Percentiles rank a stretch among this genome's conserved stretches.
Evolutionary conservation across 2,329 filamentous ascomycete species (phyloP).

Genomic region (Trichophyton mentagrophytes): DNA sequence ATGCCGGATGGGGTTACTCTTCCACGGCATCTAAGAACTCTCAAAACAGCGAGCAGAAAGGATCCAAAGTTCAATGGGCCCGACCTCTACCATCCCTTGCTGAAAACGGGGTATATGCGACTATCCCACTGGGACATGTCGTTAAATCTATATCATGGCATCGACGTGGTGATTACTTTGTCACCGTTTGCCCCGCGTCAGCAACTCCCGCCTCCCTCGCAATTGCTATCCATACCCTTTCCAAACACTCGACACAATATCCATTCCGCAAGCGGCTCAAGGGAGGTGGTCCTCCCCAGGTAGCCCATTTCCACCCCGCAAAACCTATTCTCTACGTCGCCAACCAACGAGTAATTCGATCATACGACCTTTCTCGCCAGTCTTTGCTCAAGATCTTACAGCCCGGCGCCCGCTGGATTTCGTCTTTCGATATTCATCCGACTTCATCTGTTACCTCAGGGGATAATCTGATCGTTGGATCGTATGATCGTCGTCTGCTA

Average conservation of each 20-base stretch:
- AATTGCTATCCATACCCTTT: slow-evolving; percentile 87
- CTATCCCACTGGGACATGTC: slow-evolving; percentile 63
- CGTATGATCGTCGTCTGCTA: slow-evolving; percentile 82
- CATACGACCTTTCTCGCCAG: slow-evolving; percentile 85
- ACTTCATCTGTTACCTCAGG: slow-evolving; percentile 78
- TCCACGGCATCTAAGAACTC: slow-evolving; percentile 46
- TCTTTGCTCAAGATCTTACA: slow-evolving; percentile 87
- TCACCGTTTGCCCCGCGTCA: slow-evolving; percentile 64
- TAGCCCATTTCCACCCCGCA: slow-evolving; percentile 86
- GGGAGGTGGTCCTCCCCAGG: slow-evolving; percentile 65
- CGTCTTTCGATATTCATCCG: slow-evolving; percentile 82
- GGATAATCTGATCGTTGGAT: slow-evolving; percentile 86
- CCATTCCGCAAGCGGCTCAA: slow-evolving; percentile 66
- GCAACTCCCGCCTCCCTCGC: slow-evolving; percentile 44
- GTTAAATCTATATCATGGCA: slow-evolving; percentile 92
- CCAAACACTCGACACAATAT: slow-evolving; percentile 86
- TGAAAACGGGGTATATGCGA: slow-evolving; percentile 62
- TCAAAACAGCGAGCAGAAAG: slow-evolving; percentile 48
- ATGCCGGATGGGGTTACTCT: slow-evolving; percentile 91
- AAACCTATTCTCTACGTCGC: slow-evolving; percentile 92
- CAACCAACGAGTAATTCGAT: slow-evolving; percentile 82
- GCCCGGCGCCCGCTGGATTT: slow-evolving; percentile 90
- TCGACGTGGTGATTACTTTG: slow-evolving; percentile 83
- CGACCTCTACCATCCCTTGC: slow-evolving; percentile 63
- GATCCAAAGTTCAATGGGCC: slow-evolving; percentile 67